Evolutionary conservation across 352 stramenopile species (phyloP), one percentile per base, ranked within the genome.

Genomic region (Phytophthora vignae): DNA sequence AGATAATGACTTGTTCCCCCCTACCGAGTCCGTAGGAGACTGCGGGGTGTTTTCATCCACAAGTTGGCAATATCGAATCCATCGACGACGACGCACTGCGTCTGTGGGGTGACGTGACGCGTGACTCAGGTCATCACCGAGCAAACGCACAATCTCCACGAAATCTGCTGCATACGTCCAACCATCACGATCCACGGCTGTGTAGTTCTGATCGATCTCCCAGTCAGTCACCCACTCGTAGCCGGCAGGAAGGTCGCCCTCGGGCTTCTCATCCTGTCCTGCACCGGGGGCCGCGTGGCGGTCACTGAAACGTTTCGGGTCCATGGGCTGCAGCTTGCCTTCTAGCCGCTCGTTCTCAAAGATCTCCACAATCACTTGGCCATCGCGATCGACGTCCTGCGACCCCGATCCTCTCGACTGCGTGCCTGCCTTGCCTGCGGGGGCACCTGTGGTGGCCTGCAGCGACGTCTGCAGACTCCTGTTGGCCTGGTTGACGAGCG

Each of bases 111-210:
- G 90, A 36, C 89, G 80, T 27, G 90, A 94, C 12, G 90, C 90
- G 67, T 96, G 90, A 68, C 88, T 95, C 12, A 95, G 71, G 48
- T 96, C 90, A 53, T 96, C 90, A 19, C 87, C 78, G 0, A 95
- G 72, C 17, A 95, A 72, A 12, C 86, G 86, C 21, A 93, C 78
- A 31, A 94, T 85, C 55, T 95, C 90, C 4, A 81, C 71, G 59
- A 94, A 96, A 81, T 96, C 90, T 10, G 77, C 82, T 2, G 85
- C 90, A 70, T 96, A 96, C 33, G 87, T 95, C 90, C 90, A 96
- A 1, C 86, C 90, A 42, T 95, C 87, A 2, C 80, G 85, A 52
- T 96, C 90, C 27, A 95, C 87, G 8, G 86, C 79, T 36, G 87
- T 93, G 67, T 93, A 96, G 64, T 85, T 90, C 52, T 78, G 74